Evolutionary conservation across 2,329 filamentous ascomycete genomes (phyloP), one percentile per base, ranked within the genome.

Genomic region (Hymenoscyphus occultus): DNA sequence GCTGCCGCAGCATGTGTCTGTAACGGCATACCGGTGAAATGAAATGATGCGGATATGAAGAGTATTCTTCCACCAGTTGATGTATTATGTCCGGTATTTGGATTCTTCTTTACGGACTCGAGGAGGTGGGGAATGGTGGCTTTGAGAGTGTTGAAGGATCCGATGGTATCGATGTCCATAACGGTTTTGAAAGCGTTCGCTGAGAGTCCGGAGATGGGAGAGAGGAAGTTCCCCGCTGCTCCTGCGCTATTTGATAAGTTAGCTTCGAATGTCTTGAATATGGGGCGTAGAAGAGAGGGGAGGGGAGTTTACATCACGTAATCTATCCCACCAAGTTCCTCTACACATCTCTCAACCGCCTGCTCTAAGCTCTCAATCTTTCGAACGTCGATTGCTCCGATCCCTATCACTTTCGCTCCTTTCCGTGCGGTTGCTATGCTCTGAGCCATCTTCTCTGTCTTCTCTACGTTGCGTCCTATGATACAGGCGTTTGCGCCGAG

Each of bases 401-500:
- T 88, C 2, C 92, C 94, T 59, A 99, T 83, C 32, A 98, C 94
- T 74, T 89, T 93, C 45, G 93, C 87, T 1, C 93, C 93, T 0
- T 83, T 77, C 32, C 95, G 86, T 39, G 89, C 90, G 1, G 89
- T 90, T 10, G 90, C 90, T 71, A 99, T 94, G 72, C 95, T 92
- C 68, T 84, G 84, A 4, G 95, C 95, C 72, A 87, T 89, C 1
- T 80, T 78, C 76, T 95, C 90, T 0, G 94, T 98, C 82, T 97
- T 97, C 71, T 92, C 87, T 56, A 89, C 85, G 76, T 92, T 97
- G 71, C 95, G 90, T 51, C 95, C 95, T 64, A 98, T 86, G 74
- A 99, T 98, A 78, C 91, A 96, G 60, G 95, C 95, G 73, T 98
- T 90, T 56, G 93, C 94, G 62, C 95, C 95, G 7, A 99, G 87